Evolutionary conservation across 2,329 filamentous ascomycete genomes (phyloP), one percentile per base, ranked within the genome.

Genomic region (Zasmidium cellare): DNA sequence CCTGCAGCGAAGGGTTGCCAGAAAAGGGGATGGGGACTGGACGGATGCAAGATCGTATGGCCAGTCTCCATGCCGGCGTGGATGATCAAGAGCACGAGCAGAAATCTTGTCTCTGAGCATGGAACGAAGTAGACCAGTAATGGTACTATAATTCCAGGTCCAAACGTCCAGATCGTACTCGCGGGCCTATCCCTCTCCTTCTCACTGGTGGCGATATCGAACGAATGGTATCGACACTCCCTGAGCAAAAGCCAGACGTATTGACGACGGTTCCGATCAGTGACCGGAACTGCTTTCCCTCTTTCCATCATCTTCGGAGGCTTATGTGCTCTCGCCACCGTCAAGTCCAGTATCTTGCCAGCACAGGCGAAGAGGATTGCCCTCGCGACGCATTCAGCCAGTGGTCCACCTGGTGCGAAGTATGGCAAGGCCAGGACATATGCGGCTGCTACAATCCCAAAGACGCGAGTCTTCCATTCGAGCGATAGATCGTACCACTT

Each of bases 191-290:
- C 49, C 9, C 60, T 62, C 22, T 51, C 52, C 25, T 52, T 53
- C 31, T 66, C 58, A 14, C 23, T 16, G 46, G 59, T 52, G 46
- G 57, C 53, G 28, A 56, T 67, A 44, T 63, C 58, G 57, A 67
- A 65, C 46, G 55, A 59, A 41, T 59, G 57, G 49, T 65, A 67
- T n/a, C 64, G 55, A 55, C 60, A 64, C 28, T 65, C 55, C 7
- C 57, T 53, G 5, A 60, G 19, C 11, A 67, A 54, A 18, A 55
- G 51, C 56, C 45, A 67, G 51, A 53, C 28, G 52, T 67, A 67
- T 20, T 52, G 22, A 3, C 41, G 25, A n/a, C 54, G 20, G n/a
- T 24, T 3, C 1, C 16, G n/a, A 16, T 52, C 24, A 16, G 28
- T 12, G 3, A 56, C n/a, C 3, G 14, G 22, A 16, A 50, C n/a